A percentile compares a stretch with the other conserved stretches of the same genome.
These are phyloP conservation scores for Neocatenulostroma microsporum DNA, from an alignment of 2,329 filamentous ascomycete species.

Conservation along the genomic window DNA sequence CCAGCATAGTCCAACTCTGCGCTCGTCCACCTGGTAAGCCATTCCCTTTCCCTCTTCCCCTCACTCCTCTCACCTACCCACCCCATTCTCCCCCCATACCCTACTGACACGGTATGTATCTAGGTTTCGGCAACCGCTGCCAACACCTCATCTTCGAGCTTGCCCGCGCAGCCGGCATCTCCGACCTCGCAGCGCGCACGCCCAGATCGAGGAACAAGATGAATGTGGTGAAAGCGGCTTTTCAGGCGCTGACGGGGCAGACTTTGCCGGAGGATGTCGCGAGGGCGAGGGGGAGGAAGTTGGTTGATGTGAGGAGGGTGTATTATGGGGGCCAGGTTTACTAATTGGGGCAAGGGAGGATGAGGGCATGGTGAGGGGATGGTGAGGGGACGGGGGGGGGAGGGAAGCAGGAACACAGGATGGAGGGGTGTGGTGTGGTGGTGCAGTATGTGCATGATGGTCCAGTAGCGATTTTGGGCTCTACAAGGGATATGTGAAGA, in stretches of 20 bases:
- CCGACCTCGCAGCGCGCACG: slow-evolving; percentile 76
- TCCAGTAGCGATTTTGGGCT: no score
- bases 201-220: slow-evolving; percentile 86
- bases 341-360: no score
- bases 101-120: slow-evolving; percentile 2
- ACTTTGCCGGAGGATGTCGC: slow-evolving; percentile 84
- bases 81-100: neutral
- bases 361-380: no score
- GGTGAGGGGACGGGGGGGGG: no score
- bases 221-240: slow-evolving; percentile 93
- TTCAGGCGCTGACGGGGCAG: slow-evolving; percentile 74
- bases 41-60: neutral
- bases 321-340: slow-evolving; percentile 77
- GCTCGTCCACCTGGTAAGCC: slow-evolving; percentile 76
- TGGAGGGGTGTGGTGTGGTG: no score
- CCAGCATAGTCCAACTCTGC: slow-evolving; percentile 74
- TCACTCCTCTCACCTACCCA: neutral
- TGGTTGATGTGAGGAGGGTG: slow-evolving; percentile 93
- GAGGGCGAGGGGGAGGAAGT: slow-evolving; percentile 80
- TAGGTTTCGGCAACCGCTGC: slow-evolving; percentile 89
- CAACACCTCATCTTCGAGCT: slow-evolving; percentile 92
- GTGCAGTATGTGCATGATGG: no score
- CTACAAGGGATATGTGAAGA: no score
- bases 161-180: slow-evolving; percentile 76
- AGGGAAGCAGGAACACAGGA: no score